Base-by-base conservation (phyloP, 139 green algal genomes). In the Diplosphaera chodatii region DNA sequence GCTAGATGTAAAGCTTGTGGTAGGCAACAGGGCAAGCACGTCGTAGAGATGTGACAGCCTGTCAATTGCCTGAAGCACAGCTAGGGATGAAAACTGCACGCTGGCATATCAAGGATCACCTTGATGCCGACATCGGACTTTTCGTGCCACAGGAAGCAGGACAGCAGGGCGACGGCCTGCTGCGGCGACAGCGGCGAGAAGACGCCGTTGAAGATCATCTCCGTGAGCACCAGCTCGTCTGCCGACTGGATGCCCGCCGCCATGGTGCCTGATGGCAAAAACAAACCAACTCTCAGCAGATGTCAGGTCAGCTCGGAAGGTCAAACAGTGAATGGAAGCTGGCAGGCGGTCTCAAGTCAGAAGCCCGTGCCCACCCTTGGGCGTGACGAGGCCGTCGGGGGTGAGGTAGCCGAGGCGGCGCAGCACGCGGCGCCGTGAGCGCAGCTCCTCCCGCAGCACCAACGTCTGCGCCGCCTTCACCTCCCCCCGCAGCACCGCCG, bases 141-240 rank as follows among this genome's bases (percentile, higher is more conserved):
- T 63, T 93, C 90, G 41, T 74, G 70, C 83, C 87, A 94, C 64
- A 96, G 84, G 48, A 92, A 89, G 79, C 88, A 93, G 22, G 80
- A 85, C 64, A 84, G 71, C 4, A 91, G 70, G 0, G 87, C 89
- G 31, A 77, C 80, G 64, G 91, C 66, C 77, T 89, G 78, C 48
- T 91, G 82, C 25, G 64, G 27, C 4, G 30, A 82, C 69, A 96
- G 70, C 4, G 63, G 41, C 48, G 76, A 80, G 70, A 96, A 92
- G 37, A 70, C 77, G 20, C 87, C 89, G 15, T 67, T 80, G 71
- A 94, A 91, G 22, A 95, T 72, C 66, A 96, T 83, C 81, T 96
- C 89, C 0, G 73, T 77, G 63, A 93, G 74, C 66, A 96, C 84
- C 59, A 95, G 83, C 81, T 93, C 88, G 41, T 94, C 88, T 0